Evolutionary conservation across 257 asterid genomes (phyloP).

Genomic region (Nicotiana paniculata): DNA sequence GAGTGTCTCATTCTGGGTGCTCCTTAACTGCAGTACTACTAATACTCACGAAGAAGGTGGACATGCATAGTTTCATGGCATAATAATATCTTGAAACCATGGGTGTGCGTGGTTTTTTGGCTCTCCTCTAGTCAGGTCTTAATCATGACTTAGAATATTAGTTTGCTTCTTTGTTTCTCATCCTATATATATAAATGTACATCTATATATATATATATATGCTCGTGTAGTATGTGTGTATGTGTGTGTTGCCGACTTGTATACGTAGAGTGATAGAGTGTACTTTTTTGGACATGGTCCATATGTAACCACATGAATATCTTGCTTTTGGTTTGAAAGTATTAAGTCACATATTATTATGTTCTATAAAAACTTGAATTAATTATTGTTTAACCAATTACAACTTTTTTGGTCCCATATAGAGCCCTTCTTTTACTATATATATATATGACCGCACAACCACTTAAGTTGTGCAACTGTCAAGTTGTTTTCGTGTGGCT

Average conservation of each 20-base stretch:
- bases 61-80: constrained; percentile 17
- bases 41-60: constrained; percentile 9
- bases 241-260: background rate
- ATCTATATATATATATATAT: background rate
- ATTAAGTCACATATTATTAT: background rate
- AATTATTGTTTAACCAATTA: background rate
- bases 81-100: constrained; percentile 15
- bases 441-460: too few relatives aligned
- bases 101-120: background rate
- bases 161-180: background rate
- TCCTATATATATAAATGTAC: background rate
- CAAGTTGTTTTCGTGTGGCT: too few relatives aligned
- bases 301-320: background rate
- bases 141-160: constrained; percentile 24
- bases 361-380: background rate
- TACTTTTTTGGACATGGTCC: background rate
- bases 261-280: background rate
- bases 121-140: constrained; percentile 21
- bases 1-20: constrained; percentile 21
- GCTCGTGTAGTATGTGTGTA: too few relatives aligned
- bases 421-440: background rate
- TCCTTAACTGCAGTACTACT: background rate
- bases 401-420: background rate
- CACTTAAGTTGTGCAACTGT: too few relatives aligned
- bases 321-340: background rate